These are phyloP conservation scores for Corchorus capsularis DNA, from an alignment of 345 rosid species.

Conservation along the genomic window DNA sequence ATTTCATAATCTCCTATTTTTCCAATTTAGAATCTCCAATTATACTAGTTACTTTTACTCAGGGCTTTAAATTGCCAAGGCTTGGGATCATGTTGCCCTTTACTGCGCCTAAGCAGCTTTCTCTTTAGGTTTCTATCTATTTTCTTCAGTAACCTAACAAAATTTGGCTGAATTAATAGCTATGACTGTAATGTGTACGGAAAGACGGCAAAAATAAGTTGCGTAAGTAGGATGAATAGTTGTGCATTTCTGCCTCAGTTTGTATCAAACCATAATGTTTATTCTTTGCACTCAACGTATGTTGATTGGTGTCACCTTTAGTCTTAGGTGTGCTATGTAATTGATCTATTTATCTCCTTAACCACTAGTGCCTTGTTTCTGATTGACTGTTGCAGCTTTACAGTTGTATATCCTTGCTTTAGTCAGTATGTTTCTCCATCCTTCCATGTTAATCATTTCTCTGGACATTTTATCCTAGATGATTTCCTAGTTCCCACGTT, in stretches of 20 bases:
- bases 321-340: background rate
- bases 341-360: background rate
- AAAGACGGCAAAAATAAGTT: background rate
- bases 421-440: slow-evolving; percentile 5
- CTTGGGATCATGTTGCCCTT: background rate
- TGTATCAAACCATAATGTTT: background rate
- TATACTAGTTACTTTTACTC: background rate
- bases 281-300: background rate
- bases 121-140: background rate
- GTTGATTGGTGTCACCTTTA: slow-evolving; percentile 1
- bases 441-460: background rate
- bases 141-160: background rate
- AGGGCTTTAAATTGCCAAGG: background rate
- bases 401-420: background rate
- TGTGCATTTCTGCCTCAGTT: background rate
- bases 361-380: background rate
- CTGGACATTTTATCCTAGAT: background rate
- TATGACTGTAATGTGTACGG: background rate
- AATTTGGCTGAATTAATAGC: background rate
- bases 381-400: background rate
- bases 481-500: background rate
- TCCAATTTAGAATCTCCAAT: background rate
- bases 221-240: background rate
- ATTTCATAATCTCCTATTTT: background rate
- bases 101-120: background rate